phyloP scores from a whole-genome alignment of 1,284 basidiomycete genomes.

The Tilletia horrida region DNA sequence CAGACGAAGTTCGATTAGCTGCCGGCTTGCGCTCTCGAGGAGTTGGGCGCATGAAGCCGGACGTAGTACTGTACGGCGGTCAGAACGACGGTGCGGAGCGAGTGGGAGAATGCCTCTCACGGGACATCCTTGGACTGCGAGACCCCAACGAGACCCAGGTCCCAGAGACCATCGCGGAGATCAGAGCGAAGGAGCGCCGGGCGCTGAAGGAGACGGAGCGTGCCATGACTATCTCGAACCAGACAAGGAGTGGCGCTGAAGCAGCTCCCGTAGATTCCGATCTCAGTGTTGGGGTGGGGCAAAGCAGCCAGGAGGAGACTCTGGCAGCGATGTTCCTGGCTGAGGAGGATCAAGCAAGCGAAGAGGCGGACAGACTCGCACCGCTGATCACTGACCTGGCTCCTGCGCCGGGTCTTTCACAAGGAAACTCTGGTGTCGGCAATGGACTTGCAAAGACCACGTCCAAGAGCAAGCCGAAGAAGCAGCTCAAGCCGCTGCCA shows the following conservation, averaged over 20 bases:
- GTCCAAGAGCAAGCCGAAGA: conserved; percentile 25
- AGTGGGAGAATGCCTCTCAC: conserved; percentile 59
- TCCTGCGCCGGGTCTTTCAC: not conserved
- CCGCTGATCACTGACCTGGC: not conserved
- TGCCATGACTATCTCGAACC: not conserved
- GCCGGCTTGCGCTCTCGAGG: conserved; percentile 76
- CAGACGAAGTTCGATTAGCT: conserved; percentile 68
- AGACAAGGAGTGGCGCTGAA: conserved; percentile 22
- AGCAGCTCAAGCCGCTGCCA: conserved; percentile 54
- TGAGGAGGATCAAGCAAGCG: conserved; percentile 20
- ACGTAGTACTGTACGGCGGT: conserved; percentile 88
- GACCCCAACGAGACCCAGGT: conserved; percentile 50
- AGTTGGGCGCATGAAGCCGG: conserved; percentile 75
- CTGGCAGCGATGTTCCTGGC: conserved; percentile 22
- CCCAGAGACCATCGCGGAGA: conserved; percentile 43
- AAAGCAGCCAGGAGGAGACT: not conserved
- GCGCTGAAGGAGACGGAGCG: conserved; percentile 21
- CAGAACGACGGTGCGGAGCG: conserved; percentile 78
- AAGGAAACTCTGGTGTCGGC: not conserved
- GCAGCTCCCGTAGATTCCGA: conserved; percentile 17
- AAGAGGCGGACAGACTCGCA: conserved; percentile 1
- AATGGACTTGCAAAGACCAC: not conserved
- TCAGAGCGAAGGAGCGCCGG: conserved; percentile 36
- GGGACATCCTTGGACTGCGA: conserved; percentile 50
- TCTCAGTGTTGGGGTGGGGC: conserved; percentile 15